These are phyloP conservation scores for Fraxinus latifolia DNA, from an alignment of 305 asterid genomes.

Conservation along the genomic window DNA sequence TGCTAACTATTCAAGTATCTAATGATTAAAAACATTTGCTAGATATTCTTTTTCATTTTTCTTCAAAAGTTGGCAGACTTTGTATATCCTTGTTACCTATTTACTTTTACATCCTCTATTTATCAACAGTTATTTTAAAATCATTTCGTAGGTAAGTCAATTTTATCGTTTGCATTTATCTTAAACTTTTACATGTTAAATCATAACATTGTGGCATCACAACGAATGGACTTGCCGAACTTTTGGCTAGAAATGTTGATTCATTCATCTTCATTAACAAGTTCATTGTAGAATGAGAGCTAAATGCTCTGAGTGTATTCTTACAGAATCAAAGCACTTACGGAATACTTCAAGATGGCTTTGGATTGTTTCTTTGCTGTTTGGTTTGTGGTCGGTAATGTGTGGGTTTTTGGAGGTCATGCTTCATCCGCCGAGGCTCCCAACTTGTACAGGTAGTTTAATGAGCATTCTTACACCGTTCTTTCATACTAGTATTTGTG, in stretches of 20 bases:
- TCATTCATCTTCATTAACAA: background rate
- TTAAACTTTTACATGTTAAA: background rate
- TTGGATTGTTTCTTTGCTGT: constrained; percentile 97
- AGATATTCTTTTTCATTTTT: background rate
- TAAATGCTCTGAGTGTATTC: constrained; percentile 9
- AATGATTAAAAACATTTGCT: background rate
- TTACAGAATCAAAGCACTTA: constrained; percentile 67
- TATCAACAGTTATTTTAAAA: background rate
- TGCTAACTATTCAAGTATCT: background rate
- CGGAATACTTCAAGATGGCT: constrained; percentile 82
- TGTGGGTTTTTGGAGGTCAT: constrained; percentile 93
- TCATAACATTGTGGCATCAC: background rate
- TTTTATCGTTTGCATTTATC: background rate
- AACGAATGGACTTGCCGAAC: background rate
- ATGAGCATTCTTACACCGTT: background rate
- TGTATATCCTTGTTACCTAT: background rate
- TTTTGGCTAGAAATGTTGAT: constrained; percentile 13
- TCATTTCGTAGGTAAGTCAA: background rate
- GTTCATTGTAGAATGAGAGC: constrained; percentile 2
- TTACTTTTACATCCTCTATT: background rate
- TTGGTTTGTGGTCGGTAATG: constrained; percentile 96
- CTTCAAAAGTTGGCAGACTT: background rate
- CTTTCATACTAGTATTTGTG: background rate
- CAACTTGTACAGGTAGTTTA: constrained; percentile 70
- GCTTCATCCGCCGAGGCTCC: constrained; percentile 81